phyloP scores from a whole-genome alignment of 169 alveolate genomes.

The Plasmodium blacklocki region DNA sequence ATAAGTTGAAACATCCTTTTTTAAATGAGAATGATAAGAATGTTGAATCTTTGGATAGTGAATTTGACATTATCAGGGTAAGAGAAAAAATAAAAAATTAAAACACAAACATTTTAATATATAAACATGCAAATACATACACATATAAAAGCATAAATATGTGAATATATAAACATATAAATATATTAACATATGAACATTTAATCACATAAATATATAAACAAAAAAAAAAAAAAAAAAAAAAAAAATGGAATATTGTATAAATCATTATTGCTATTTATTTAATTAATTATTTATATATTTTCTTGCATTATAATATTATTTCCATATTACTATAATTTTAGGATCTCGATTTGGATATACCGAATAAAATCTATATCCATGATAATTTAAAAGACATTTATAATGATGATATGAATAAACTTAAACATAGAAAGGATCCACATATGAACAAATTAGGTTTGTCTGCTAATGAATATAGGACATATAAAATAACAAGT shows the following conservation, averaged over 20 bases:
- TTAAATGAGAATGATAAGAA: not conserved
- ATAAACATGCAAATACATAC: not conserved
- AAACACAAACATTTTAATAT: not conserved
- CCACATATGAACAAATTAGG: constrained; percentile 35
- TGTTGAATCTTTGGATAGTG: not conserved
- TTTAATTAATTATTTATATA: not conserved
- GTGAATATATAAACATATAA: not conserved
- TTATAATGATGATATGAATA: not conserved
- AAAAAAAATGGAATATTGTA: too few relatives aligned
- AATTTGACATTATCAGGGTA: constrained; percentile 21
- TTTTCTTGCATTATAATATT: not conserved
- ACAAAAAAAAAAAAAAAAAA: too few relatives aligned
- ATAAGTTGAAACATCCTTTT: constrained; percentile 19
- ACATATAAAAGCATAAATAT: not conserved
- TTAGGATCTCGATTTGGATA: constrained; percentile 7
- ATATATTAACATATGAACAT: not conserved
- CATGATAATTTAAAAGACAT: constrained; percentile 18
- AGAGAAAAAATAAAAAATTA: not conserved
- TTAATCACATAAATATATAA: not conserved
- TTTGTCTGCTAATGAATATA: constrained; percentile 62
- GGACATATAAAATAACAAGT: constrained; percentile 21
- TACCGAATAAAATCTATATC: constrained; percentile 9
- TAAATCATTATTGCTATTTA: not conserved
- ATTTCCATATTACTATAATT: not conserved
- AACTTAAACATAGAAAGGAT: not conserved